Percentiles rank a stretch among this genome's conserved stretches.
These are phyloP conservation scores for Calonectria crousiana DNA, from an alignment of 2,329 filamentous ascomycete genomes.

Conservation along the genomic window DNA sequence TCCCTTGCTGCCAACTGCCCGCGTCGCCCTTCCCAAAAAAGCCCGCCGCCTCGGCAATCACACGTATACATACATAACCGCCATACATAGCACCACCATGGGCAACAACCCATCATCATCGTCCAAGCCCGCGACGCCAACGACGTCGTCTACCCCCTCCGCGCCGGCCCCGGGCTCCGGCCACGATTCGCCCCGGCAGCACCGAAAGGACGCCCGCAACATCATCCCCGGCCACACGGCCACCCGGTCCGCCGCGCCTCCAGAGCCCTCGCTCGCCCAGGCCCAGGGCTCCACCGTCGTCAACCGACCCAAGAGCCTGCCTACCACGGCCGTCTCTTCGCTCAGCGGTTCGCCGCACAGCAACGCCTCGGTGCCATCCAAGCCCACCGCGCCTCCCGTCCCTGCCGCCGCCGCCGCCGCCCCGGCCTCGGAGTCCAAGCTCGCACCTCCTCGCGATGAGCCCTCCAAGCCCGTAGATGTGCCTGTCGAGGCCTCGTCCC, in stretches of 20 bases:
- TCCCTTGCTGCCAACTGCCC: not conserved
- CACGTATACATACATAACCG: not conserved
- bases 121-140: conserved; percentile 51
- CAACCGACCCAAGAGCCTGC: conserved; percentile 60
- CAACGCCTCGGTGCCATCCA: conserved; percentile 47
- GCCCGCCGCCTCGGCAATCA: not conserved
- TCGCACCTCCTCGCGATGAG: conserved; percentile 44
- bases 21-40: not conserved
- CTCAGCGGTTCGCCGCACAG: conserved; percentile 61
- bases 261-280: conserved; percentile 72
- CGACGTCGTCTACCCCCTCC: conserved; percentile 38
- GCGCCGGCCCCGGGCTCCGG: conserved; percentile 42
- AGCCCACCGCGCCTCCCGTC: conserved; percentile 36
- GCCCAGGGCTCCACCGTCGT: conserved; percentile 68
- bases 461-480: conserved; percentile 72
- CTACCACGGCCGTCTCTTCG: conserved; percentile 62
- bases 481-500: conserved; percentile 56
- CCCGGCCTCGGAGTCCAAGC: conserved; percentile 34
- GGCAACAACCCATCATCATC: conserved; percentile 55
- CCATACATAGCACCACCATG: conserved; percentile 41
- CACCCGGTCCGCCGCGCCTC: conserved; percentile 69
- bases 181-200: conserved; percentile 47
- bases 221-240: conserved; percentile 67
- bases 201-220: conserved; percentile 56
- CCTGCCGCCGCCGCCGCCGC: conserved; percentile 35